Conservation (phyloP, 2,329 filamentous ascomycete species). For the Fusarium pseudocircinatum region DNA sequence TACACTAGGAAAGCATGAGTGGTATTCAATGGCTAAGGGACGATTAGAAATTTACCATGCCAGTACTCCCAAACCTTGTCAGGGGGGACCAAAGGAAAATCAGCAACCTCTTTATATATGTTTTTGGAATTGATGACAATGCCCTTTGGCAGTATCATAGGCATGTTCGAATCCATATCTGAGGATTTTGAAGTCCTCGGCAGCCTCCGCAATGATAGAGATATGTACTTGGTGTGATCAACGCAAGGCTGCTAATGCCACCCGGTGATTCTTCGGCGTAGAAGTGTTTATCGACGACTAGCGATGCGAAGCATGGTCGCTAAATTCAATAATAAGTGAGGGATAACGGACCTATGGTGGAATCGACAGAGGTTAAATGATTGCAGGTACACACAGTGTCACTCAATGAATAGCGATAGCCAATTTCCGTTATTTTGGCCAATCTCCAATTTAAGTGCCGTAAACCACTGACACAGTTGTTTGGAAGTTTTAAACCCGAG, state of each 20-base stretch:
- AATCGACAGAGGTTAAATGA: background rate
- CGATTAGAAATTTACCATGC: slow-evolving; percentile 57
- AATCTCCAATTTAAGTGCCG: slow-evolving; percentile 1
- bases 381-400: slow-evolving; percentile 12
- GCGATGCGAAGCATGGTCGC: slow-evolving; percentile 38
- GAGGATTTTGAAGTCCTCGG: slow-evolving; percentile 1
- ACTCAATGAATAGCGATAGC: background rate
- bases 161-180: slow-evolving; percentile 49
- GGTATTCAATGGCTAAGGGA: background rate
- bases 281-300: slow-evolving; percentile 28
- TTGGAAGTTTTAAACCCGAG: background rate
- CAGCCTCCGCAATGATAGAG: background rate
- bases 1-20: slow-evolving; percentile 58
- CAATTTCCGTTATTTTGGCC: background rate
- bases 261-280: slow-evolving; percentile 13
- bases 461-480: background rate
- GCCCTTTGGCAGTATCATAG: slow-evolving; percentile 65
- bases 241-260: slow-evolving; percentile 18
- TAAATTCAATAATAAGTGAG: slow-evolving; percentile 1
- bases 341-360: background rate
- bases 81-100: slow-evolving; percentile 58
- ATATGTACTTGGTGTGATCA: background rate
- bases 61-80: slow-evolving; percentile 66
- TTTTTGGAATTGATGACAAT: slow-evolving; percentile 63
- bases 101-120: slow-evolving; percentile 65